Evolutionary conservation across 2,329 filamentous ascomycete species (phyloP), one percentile per base, ranked within the genome.

Genomic region (Diplocarpon mali): DNA sequence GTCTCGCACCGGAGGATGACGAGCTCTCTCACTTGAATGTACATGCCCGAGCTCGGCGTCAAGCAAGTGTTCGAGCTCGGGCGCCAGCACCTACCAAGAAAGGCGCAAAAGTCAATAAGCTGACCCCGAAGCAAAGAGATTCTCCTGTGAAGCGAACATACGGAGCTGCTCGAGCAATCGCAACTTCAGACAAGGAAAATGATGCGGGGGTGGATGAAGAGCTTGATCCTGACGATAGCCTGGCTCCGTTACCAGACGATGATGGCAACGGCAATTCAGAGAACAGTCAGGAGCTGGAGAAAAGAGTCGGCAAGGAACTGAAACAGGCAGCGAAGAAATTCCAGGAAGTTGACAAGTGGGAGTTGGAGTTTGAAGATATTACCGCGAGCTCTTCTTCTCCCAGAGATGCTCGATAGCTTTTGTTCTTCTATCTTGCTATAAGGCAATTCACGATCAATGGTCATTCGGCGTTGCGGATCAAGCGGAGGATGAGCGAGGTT

Each of bases 281-380:
- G 50, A 60, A 61, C 56, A 63, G 65, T 52, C 56, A 63, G 57
- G 53, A 62, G 53, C 32, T 66, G 57, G 58, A 65, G 45, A 61
- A 61, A 39, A 60, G 65, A 6, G 58, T 70, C 38, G 65, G 70
- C 6, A 57, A 56, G 39, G 59, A 62, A 66, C 65, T 84, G 49
- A 75, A 74, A 62, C 66, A 69, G 40, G 75, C 76, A 34, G 68
- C 68, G 9, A 70, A 67, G 58, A 83, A 83, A 62, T 84, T 84
- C 55, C 70, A 74, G 60, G 79, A 83, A 62, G 80, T 84, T 34
- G 80, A 84, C 60, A 67, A 71, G 62, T 84, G 78, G 78, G 70
- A 80, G 63, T 64, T 84, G 49, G 76, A 78, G 40, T 84, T 75
- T 61, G 80, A 84, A 65, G 76, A 79, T 53, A 69, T 78, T 39